Evolutionary conservation across 2,329 filamentous ascomycete genomes (phyloP).

Genomic region (Apiospora sp.): DNA sequence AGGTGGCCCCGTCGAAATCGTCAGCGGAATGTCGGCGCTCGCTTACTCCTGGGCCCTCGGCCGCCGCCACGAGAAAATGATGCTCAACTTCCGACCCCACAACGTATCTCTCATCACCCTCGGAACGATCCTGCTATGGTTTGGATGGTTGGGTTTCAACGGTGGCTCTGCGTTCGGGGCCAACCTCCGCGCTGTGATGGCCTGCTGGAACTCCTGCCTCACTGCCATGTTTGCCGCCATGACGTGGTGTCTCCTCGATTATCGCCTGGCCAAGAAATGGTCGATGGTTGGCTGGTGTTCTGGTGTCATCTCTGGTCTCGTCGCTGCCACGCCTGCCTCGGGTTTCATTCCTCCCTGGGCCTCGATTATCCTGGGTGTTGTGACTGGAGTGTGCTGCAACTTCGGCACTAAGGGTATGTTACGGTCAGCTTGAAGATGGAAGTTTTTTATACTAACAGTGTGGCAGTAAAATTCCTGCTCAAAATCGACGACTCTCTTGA

Average conservation of each 20-base stretch:
- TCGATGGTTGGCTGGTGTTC: conserved; percentile 80
- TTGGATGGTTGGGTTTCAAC: conserved; percentile 99
- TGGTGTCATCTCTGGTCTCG: conserved; percentile 74
- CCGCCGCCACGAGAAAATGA: conserved; percentile 98
- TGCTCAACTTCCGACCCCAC: conserved; percentile 99
- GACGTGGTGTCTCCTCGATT: conserved; percentile 96
- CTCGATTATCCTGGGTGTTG: conserved; percentile 70
- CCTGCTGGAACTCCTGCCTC: conserved; percentile 97
- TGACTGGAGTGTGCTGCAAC: conserved; percentile 72
- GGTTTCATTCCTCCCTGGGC: conserved; percentile 75
- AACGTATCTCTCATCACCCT: conserved; percentile 98
- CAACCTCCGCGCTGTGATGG: conserved; percentile 93
- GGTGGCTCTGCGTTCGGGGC: conserved; percentile 93
- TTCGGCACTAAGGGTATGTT: conserved; percentile 68
- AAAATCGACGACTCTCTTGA: conserved; percentile 76
- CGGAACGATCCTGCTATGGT: conserved; percentile 95
- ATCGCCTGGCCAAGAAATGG: conserved; percentile 92
- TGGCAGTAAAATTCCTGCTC: conserved; percentile 65
- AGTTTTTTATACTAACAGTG: background rate
- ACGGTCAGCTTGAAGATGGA: background rate
- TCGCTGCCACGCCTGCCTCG: conserved; percentile 73
- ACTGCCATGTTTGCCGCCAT: conserved; percentile 92
- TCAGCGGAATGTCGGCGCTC: conserved; percentile 88
- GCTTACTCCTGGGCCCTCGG: conserved; percentile 97
- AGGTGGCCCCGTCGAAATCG: conserved; percentile 96